These are phyloP conservation scores for Populus trichocarpa DNA, from an alignment of 441 rosid species.

Conservation along the genomic window DNA sequence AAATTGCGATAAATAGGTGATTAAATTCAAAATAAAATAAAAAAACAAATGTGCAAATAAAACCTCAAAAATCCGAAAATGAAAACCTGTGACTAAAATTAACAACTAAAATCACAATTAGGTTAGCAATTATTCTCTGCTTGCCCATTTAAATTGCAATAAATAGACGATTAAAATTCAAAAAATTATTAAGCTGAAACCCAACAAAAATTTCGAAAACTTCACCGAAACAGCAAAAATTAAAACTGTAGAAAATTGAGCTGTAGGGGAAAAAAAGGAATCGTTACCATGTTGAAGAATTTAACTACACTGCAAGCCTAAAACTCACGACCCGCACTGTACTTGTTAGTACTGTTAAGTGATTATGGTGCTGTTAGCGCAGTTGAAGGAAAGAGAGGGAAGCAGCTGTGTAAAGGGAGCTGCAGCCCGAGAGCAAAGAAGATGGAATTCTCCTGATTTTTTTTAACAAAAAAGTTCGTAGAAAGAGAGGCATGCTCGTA, in stretches of 20 bases:
- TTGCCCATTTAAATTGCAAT: not conserved
- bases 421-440: not conserved
- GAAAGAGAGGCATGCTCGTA: not conserved
- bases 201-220: not conserved
- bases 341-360: not conserved
- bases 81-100: not conserved
- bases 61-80: not conserved
- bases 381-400: not conserved
- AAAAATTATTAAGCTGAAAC: not conserved
- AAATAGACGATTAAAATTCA: not conserved
- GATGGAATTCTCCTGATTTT: not conserved
- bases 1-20: not conserved
- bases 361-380: not conserved
- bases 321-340: not conserved
- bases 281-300: not conserved
- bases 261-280: not conserved
- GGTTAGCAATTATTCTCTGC: not conserved
- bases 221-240: not conserved
- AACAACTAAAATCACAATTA: not conserved
- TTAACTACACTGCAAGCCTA: not conserved
- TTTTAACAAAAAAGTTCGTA: too few species aligned
- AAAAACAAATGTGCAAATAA: not conserved
- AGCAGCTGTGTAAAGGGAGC: not conserved
- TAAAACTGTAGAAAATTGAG: not conserved
- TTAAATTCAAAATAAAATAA: too few species aligned